Evolutionary conservation across 2,329 filamentous ascomycete species (phyloP).

Genomic region (Sporothrix dimorphospora): DNA sequence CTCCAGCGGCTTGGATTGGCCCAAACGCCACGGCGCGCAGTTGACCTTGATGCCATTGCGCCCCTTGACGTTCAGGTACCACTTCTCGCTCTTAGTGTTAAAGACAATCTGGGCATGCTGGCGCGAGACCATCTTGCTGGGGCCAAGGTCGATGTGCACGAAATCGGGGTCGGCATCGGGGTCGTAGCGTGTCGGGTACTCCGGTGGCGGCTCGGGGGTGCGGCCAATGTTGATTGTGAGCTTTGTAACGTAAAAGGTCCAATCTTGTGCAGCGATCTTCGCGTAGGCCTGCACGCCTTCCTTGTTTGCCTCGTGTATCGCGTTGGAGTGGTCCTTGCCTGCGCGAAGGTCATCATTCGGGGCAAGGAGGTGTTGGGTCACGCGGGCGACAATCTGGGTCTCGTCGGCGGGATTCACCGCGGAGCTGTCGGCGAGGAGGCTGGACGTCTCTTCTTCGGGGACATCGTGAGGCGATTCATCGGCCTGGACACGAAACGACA

Average conservation of each 20-base stretch:
- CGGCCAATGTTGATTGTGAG: conserved; percentile 77
- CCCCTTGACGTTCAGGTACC: conserved; percentile 86
- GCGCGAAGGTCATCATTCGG: conserved; percentile 58
- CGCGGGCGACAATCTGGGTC: conserved; percentile 59
- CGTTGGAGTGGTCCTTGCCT: conserved; percentile 64
- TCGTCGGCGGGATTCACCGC: conserved; percentile 51
- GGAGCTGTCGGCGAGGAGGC: conserved; percentile 47
- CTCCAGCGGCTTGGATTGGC: conserved; percentile 66
- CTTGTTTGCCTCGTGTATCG: conserved; percentile 63
- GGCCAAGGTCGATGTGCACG: conserved; percentile 86
- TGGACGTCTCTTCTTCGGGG: conserved; percentile 51
- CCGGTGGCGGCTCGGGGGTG: conserved; percentile 56
- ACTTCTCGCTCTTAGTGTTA: conserved; percentile 68
- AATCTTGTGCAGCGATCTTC: conserved; percentile 79
- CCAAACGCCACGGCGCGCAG: conserved; percentile 69
- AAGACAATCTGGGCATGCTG: conserved; percentile 77
- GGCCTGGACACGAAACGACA: conserved; percentile 38
- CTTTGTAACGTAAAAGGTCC: conserved; percentile 82
- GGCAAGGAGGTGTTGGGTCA: conserved; percentile 55
- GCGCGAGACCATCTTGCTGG: conserved; percentile 79
- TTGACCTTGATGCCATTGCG: conserved; percentile 90
- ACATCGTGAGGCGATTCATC: conserved; percentile 50
- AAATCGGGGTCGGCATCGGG: conserved; percentile 52
- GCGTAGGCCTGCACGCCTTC: conserved; percentile 74
- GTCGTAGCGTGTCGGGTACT: conserved; percentile 45